Evolutionary conservation across 2,329 filamentous ascomycete genomes (phyloP), one percentile per base, ranked within the genome.

Genomic region (Fusarium transvaalense): DNA sequence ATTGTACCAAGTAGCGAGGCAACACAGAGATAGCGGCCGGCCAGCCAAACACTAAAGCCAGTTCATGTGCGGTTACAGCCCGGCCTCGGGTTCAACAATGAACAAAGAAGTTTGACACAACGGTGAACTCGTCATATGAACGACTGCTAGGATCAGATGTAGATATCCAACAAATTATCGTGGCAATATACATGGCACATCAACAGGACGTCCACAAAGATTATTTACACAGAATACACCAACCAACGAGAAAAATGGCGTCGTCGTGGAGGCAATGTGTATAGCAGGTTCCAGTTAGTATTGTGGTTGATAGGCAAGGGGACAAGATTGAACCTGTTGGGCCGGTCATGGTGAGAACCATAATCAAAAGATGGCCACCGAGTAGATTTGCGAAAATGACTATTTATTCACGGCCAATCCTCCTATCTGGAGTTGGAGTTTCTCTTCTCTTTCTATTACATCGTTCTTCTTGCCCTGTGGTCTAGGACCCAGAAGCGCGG

Each of bases 1-100:
- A 32, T 53, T 70, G 66, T 64, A 29, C 66, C 66, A 70, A 56
- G 50, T 60, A 70, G 61, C 66, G 58, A 70, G 56, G 66, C 47
- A 60, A 58, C 64, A 60, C 61, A 55, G 61, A 56, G 54, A 47
- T 50, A 51, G 61, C 37, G 15, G 48, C 27, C 52, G 54, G 31
- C 48, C 52, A 69, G 66, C 56, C 61, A 69, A 64, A 53, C 29
- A 51, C 42, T 59, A 43, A 31, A 32, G 38, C 43, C 48, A 23
- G 58, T 60, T 66, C 62, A 45, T 68, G 53, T 69, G 66, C 61
- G 54, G 57, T 60, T 70, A 54, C 66, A 69, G 66, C 53, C 51
- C 62, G 62, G 39, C 41, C 21, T 57, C 56, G 29, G 53, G 66
- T 64, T 50, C 25, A 63, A 69, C 61, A 69, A 69, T 50, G 61